Base-by-base conservation (phyloP, 2,329 filamentous ascomycete genomes). In the Nemania sp. region DNA sequence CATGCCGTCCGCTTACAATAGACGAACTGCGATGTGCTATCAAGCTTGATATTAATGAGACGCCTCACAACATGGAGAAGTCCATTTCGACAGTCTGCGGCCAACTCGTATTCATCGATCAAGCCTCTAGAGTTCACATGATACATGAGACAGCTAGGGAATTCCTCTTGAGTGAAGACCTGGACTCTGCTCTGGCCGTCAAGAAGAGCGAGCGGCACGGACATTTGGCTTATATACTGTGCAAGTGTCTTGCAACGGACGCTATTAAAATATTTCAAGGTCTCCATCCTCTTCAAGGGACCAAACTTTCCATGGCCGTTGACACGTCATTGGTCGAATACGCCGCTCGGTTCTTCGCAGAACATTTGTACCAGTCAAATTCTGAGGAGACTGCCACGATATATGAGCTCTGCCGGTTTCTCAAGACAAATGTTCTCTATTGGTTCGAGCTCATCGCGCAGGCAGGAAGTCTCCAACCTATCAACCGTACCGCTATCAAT, bases 331-430 rank as follows among this genome's bases (percentile, higher is more conserved):
- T 69, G 47, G 51, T 68, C 7, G 61, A 68, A 29, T 73, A 74
- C 21, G 67, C 71, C n/a, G 58, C 48, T 5, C 54, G 40, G 13
- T 68, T 65, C 51, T 71, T 71, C 48, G 67, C 70, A 17, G 67
- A 71, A 3, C 70, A 73, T 54, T 25, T 72, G 0, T 68, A 57
- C 35, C 60, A 57, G 32, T 60, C 59, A 18, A 67, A 62, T 13
- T 63, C 67, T 3, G 42, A 62, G 13, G 62, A 68, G 21, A 51
- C 67, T 43, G 47, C 42, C 1, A 48, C 70, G 13, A 69, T 87
- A 83, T 64, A 89, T 83, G 37, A 89, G 73, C 62, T 87, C 79
- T 15, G 87, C 76, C 9, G 84, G 81, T 75, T 91, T 83, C 67
- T 89, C 80, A 18, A 88, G 75, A 49, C 61, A 20, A 71, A 65